These are phyloP conservation scores for Cyanodermella asteris DNA, from an alignment of 2,329 filamentous ascomycete species.

Conservation along the genomic window DNA sequence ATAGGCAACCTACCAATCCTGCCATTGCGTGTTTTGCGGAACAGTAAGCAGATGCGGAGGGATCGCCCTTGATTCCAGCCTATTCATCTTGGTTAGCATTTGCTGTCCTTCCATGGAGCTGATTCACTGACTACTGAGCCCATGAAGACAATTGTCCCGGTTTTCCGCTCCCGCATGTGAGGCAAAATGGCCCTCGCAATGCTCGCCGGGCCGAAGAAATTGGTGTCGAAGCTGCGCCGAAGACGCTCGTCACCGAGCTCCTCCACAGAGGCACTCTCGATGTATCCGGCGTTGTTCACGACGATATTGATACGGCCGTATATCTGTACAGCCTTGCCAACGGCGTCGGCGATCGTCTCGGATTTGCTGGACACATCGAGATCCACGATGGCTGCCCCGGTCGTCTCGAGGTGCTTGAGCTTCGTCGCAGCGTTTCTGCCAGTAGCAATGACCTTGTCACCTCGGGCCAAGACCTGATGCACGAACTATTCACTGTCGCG, in stretches of 20 bases:
- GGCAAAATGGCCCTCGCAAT: slow-evolving; percentile 77
- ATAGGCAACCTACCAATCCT: slow-evolving; percentile 1
- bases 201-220: slow-evolving; percentile 89
- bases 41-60: too few species aligned
- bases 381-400: background rate
- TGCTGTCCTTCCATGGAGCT: too few species aligned
- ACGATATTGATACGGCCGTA: slow-evolving; percentile 25
- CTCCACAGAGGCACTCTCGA: slow-evolving; percentile 48
- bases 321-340: slow-evolving; percentile 1
- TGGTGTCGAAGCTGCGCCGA: slow-evolving; percentile 74
- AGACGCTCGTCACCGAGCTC: slow-evolving; percentile 59
- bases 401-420: background rate
- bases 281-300: slow-evolving; percentile 73
- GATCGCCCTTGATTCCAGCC: too few species aligned
- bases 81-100: too few species aligned
- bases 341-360: background rate
- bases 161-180: slow-evolving; percentile 54
- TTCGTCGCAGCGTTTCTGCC: background rate
- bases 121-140: too few species aligned
- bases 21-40: too few species aligned
- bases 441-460: slow-evolving; percentile 1
- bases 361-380: too few species aligned
- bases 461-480: background rate
- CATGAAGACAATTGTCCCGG: slow-evolving; percentile 68
- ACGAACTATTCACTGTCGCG: background rate